Percentiles rank a stretch among this genome's conserved stretches.
Evolutionary conservation across 345 rosid species (phyloP).

Genomic region (Syzygium jambos): DNA sequence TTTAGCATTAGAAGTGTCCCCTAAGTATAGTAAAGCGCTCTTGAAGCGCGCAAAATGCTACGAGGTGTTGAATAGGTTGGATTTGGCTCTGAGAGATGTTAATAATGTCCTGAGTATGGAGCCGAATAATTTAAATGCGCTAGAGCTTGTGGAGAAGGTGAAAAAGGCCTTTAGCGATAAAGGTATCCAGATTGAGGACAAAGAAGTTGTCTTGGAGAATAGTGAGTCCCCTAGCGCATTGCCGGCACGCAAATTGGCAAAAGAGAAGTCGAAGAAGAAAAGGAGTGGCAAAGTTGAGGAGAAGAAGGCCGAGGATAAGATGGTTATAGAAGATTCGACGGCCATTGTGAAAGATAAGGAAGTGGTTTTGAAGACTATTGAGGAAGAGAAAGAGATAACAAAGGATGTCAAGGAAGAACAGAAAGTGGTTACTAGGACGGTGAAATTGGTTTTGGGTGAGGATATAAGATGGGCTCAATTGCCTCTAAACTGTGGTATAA

Average conservation of each 20-base stretch:
- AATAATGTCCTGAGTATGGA: conserved; percentile 66
- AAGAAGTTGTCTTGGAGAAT: conserved; percentile 40
- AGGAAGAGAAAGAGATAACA: conserved; percentile 30
- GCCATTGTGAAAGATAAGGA: conserved; percentile 8
- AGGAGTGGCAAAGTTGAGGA: conserved; percentile 16
- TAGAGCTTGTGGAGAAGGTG: conserved; percentile 65
- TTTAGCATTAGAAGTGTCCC: conserved; percentile 80
- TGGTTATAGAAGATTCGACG: conserved; percentile 26
- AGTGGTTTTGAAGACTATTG: conserved; percentile 23
- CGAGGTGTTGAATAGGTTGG: conserved; percentile 74
- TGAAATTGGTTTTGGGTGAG: conserved; percentile 83
- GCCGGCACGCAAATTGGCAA: conserved; percentile 40
- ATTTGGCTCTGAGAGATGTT: conserved; percentile 88
- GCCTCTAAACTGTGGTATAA: conserved; percentile 53
- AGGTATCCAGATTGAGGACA: conserved; percentile 64
- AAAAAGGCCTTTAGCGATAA: conserved; percentile 51
- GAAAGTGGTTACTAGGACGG: conserved; percentile 50
- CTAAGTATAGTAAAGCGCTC: conserved; percentile 82
- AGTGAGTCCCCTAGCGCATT: conserved; percentile 21
- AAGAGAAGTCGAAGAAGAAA: conserved; percentile 69
- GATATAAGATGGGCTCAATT: conserved; percentile 92
- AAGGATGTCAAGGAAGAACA: conserved; percentile 37
- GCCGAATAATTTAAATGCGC: conserved; percentile 64
- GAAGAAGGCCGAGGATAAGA: conserved; percentile 19
- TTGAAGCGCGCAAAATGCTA: conserved; percentile 80